These are phyloP conservation scores for Fusarium verrucosum DNA, from an alignment of 2,329 filamentous ascomycete genomes.

Conservation along the genomic window DNA sequence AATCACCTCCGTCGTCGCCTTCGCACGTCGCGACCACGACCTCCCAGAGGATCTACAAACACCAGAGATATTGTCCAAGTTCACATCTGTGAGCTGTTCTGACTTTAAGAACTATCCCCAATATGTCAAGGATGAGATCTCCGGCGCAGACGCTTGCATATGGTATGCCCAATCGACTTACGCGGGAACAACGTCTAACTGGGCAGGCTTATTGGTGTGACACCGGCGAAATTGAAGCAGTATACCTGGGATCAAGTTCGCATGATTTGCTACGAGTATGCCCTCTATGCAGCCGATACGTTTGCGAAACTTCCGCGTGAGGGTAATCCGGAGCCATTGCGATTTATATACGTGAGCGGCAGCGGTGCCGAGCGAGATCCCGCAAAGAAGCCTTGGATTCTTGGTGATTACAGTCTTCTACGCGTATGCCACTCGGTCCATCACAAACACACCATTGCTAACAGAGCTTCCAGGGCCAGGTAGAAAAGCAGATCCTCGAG, in stretches of 20 bases:
- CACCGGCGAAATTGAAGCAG: conserved; percentile 47
- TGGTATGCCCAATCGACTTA: conserved; percentile 44
- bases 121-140: conserved; percentile 50
- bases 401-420: conserved; percentile 56
- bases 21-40: conserved; percentile 51
- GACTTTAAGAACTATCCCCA: conserved; percentile 56
- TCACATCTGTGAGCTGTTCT: conserved; percentile 51
- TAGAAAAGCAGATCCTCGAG: conserved; percentile 55
- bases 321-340: conserved; percentile 48
- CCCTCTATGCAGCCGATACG: conserved; percentile 47
- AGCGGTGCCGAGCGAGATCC: conserved; percentile 55
- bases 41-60: conserved; percentile 36
- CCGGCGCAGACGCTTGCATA: conserved; percentile 55
- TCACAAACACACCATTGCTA: neutral
- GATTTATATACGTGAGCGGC: conserved; percentile 62
- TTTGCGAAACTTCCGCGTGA: conserved; percentile 45
- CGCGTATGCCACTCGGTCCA: conserved; percentile 51
- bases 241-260: conserved; percentile 50
- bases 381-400: conserved; percentile 51
- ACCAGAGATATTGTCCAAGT: conserved; percentile 47
- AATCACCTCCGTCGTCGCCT: conserved; percentile 54
- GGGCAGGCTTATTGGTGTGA: conserved; percentile 52
- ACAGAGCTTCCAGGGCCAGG: conserved; percentile 54
- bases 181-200: neutral
- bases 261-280: conserved; percentile 53